Evolutionary conservation across 192 early-diverging fungal species (phyloP).

Genomic region (Entophlyctis luteolus): DNA sequence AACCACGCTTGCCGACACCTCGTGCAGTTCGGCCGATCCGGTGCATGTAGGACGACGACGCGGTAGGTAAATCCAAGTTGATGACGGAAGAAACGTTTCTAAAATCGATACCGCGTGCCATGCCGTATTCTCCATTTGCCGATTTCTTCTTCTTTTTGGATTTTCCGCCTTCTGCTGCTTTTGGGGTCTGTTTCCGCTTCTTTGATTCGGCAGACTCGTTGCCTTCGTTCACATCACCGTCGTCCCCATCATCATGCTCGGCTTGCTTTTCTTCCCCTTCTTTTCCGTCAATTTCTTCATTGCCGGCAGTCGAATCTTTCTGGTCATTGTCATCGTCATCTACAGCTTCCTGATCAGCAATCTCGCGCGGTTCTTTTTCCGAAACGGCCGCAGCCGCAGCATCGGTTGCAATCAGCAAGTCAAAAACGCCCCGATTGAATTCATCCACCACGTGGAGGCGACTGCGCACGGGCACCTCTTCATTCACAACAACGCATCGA

Average conservation of each 20-base stretch:
- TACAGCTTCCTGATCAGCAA: conserved; percentile 26
- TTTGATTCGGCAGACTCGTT: not conserved
- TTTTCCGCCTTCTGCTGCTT: conserved; percentile 33
- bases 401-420: conserved; percentile 94
- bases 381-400: conserved; percentile 41
- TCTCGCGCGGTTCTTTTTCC: conserved; percentile 27
- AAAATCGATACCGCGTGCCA: conserved; percentile 95
- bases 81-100: conserved; percentile 86
- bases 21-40: conserved; percentile 93
- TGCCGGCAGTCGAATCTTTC: conserved; percentile 15
- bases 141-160: conserved; percentile 33
- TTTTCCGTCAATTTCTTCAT: conserved; percentile 9
- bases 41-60: conserved; percentile 84
- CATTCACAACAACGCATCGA: conserved; percentile 86
- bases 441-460: conserved; percentile 94
- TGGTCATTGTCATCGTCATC: conserved; percentile 4
- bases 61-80: conserved; percentile 94
- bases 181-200: not conserved
- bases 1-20: conserved; percentile 79
- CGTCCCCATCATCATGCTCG: not conserved
- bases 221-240: conserved; percentile 13
- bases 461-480: conserved; percentile 84
- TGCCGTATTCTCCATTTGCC: conserved; percentile 86
- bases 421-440: conserved; percentile 93
- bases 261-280: conserved; percentile 9